Conservation (phyloP, 108 stramenopile species). For the Nitzschia putrida region DNA sequence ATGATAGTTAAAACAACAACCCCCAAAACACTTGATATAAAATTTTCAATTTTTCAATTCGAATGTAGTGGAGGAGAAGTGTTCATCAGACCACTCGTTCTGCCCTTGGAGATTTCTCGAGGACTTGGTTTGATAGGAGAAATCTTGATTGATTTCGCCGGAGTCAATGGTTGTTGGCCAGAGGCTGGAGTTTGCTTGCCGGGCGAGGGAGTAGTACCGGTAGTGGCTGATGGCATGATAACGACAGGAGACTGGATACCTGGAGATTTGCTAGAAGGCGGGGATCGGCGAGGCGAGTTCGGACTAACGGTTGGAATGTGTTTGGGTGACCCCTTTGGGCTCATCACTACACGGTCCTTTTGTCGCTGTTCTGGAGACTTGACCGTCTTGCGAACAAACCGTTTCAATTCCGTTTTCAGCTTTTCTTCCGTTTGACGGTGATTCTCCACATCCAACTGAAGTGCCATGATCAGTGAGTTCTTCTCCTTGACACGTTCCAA, state of each 20-base stretch:
- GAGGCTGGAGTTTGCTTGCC: background rate
- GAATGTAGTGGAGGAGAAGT: no score
- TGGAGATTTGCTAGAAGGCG: background rate
- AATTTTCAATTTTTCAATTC: no score
- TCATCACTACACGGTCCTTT: background rate
- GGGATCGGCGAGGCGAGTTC: constrained; percentile 11
- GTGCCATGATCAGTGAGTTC: constrained; percentile 35
- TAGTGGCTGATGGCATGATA: background rate
- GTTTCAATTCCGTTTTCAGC: constrained; percentile 40
- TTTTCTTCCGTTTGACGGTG: constrained; percentile 29
- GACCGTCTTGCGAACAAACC: constrained; percentile 11
- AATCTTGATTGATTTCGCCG: background rate
- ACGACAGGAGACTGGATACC: background rate
- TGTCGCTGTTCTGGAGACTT: background rate
- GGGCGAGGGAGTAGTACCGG: background rate
- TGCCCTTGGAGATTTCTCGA: background rate
- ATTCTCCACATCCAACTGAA: constrained; percentile 28
- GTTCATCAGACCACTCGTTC: background rate
- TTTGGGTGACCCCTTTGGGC: background rate
- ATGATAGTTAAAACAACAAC: no score
- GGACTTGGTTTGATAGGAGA: background rate
- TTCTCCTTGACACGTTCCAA: constrained; percentile 39
- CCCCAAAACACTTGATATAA: no score
- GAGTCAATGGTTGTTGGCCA: background rate
- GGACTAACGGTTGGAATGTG: constrained; percentile 5